Evolutionary conservation across 2,329 filamentous ascomycete genomes (phyloP).

Genomic region (Periconia digitata): DNA sequence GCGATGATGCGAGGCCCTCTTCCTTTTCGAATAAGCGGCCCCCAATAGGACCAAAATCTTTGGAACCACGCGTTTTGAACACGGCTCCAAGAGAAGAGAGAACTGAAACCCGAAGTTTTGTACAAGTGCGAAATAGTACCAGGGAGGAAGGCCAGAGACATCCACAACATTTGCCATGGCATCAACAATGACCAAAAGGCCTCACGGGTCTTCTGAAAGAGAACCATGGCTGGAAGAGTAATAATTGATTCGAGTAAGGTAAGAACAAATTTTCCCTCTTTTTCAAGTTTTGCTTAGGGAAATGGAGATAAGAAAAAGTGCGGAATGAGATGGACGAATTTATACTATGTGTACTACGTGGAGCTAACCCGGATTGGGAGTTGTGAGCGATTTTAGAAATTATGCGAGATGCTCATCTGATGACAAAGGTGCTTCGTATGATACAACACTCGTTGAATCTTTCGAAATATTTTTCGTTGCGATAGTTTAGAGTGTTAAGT

Average conservation of each 20-base stretch:
- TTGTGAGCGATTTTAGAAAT: background rate
- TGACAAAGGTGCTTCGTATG: background rate
- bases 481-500: background rate
- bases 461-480: background rate
- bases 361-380: background rate
- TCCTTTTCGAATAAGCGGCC: slow-evolving; percentile 11
- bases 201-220: background rate
- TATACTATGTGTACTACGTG: background rate
- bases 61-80: slow-evolving; percentile 18
- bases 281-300: background rate
- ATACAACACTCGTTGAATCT: background rate
- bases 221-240: background rate
- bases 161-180: slow-evolving; percentile 17
- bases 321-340: background rate
- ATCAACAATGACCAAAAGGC: slow-evolving; percentile 8
- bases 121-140: slow-evolving; percentile 9
- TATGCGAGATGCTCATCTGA: background rate
- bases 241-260: background rate
- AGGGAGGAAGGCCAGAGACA: slow-evolving; percentile 11
- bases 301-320: background rate
- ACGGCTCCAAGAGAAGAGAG: slow-evolving; percentile 9
- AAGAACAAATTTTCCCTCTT: background rate
- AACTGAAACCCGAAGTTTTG: slow-evolving; percentile 1
- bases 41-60: slow-evolving; percentile 15
- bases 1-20: slow-evolving; percentile 16